Conservation (phyloP, 108 stramenopile genomes). For the Tribonema minus region DNA sequence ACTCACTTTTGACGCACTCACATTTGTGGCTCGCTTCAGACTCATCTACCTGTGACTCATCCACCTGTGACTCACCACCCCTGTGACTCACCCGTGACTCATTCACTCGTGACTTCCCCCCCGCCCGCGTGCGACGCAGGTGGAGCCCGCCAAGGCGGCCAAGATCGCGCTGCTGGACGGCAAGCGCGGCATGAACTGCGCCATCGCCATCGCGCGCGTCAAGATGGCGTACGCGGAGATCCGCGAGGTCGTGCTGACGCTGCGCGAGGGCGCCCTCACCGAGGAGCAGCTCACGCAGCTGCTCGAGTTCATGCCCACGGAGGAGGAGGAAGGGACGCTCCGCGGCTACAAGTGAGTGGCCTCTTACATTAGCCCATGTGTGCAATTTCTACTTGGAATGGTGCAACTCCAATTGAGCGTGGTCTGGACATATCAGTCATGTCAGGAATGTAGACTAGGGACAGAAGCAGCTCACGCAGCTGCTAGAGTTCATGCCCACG, state of each 20-base stretch:
- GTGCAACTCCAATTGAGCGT: too few species aligned
- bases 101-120: background rate
- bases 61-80: background rate
- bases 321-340: conserved; percentile 14
- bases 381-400: too few species aligned
- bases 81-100: background rate
- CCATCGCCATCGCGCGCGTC: conserved; percentile 43
- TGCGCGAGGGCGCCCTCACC: conserved; percentile 18
- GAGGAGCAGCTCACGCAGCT: background rate
- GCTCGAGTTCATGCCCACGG: conserved; percentile 42
- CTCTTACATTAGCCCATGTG: too few species aligned
- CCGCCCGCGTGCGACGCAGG: background rate
- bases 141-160: too few species aligned
- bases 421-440: too few species aligned
- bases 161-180: conserved; percentile 14
- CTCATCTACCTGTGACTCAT: too few species aligned
- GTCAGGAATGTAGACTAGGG: too few species aligned
- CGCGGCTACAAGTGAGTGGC: conserved; percentile 14
- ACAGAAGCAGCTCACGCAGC: background rate
- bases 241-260: conserved; percentile 9
- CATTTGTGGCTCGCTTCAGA: too few species aligned
- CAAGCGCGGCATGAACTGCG: conserved; percentile 46
- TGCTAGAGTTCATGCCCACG: conserved; percentile 39
- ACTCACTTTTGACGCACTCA: too few species aligned
- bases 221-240: conserved; percentile 46